Conservation (phyloP, 805 yeast genomes). For the Saccharomyces mikatae region DNA sequence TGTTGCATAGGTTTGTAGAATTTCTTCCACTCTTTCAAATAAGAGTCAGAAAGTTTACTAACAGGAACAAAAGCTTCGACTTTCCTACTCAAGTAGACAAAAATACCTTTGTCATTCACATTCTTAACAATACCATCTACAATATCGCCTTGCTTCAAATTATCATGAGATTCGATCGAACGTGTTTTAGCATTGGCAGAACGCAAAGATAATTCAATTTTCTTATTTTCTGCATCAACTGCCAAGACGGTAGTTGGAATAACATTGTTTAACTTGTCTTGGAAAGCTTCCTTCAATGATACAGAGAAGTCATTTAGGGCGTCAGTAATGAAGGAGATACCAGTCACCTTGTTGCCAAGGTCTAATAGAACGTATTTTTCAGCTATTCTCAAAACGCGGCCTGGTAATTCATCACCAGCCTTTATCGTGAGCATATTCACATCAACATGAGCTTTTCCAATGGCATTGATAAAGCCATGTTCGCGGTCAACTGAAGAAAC, state of each 20-base stretch:
- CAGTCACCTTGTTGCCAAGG: conserved; percentile 50
- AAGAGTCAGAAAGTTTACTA: conserved; percentile 72
- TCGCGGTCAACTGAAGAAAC: conserved; percentile 49
- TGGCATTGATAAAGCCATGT: conserved; percentile 41
- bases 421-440: conserved; percentile 39
- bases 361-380: conserved; percentile 60
- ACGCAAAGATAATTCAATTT: conserved; percentile 59
- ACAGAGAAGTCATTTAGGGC: conserved; percentile 61
- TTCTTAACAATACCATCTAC: conserved; percentile 76
- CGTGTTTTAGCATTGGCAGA: conserved; percentile 42
- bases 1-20: conserved; percentile 61
- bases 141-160: conserved; percentile 59
- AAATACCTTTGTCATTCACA: conserved; percentile 67
- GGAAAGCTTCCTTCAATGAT: conserved; percentile 42
- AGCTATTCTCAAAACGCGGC: conserved; percentile 49
- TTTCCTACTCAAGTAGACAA: conserved; percentile 63
- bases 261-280: conserved; percentile 38
- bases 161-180: conserved; percentile 40
- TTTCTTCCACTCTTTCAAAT: conserved; percentile 81
- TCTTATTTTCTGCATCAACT: conserved; percentile 35
- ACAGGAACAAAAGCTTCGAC: conserved; percentile 75
- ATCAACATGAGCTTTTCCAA: conserved; percentile 41
- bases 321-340: conserved; percentile 62
- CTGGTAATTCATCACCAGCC: conserved; percentile 52
- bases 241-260: conserved; percentile 47